phyloP scores from a whole-genome alignment of 148 eudicot species.

The Cornus kousa region DNA sequence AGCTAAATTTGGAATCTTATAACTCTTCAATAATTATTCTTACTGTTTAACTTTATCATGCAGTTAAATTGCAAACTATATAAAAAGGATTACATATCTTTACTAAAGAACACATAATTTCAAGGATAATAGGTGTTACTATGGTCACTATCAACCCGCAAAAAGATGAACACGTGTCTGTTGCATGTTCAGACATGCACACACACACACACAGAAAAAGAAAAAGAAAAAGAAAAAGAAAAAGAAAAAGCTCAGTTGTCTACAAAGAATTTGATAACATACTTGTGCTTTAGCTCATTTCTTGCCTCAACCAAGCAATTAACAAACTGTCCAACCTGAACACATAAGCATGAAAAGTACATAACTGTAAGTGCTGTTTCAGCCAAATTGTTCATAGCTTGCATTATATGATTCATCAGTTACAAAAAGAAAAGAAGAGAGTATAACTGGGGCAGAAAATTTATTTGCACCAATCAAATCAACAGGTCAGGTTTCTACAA shows the following conservation, averaged over 20 bases:
- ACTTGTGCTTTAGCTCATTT: conserved; percentile 64
- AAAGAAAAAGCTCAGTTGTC: neutral
- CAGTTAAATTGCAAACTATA: neutral
- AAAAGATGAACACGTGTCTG: neutral
- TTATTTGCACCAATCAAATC: neutral
- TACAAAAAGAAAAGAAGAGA: neutral
- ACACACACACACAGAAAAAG: neutral
- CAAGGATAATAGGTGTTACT: neutral
- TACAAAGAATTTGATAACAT: conserved; percentile 22
- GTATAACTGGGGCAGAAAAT: neutral
- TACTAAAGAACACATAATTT: neutral
- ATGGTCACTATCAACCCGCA: neutral
- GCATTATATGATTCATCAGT: too few species aligned
- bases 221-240: neutral
- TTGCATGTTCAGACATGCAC: neutral
- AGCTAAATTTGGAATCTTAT: too few species aligned
- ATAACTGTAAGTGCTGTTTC: neutral
- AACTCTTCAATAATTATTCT: neutral
- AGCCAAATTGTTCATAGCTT: neutral
- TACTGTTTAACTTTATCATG: neutral
- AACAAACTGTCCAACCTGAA: conserved; percentile 67
- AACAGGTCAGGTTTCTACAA: neutral
- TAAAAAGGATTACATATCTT: neutral
- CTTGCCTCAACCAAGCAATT: conserved; percentile 62
- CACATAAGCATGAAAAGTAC: neutral